phyloP scores from a whole-genome alignment of 2,329 filamentous ascomycete genomes.

The Pseudopithomyces maydicus region DNA sequence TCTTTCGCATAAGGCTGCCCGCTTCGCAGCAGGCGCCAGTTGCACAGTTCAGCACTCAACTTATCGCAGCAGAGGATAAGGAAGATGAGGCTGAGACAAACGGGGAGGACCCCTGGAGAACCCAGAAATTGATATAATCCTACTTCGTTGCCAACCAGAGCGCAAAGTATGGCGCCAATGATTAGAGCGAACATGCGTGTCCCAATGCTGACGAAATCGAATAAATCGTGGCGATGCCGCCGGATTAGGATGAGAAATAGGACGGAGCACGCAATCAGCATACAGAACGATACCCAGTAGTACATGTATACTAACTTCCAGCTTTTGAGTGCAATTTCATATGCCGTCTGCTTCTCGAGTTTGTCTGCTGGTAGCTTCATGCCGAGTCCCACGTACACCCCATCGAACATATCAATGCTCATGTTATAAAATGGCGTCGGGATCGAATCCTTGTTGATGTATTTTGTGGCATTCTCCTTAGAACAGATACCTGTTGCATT shows the following conservation, averaged over 20 bases:
- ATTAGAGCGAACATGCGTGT: constrained; percentile 31
- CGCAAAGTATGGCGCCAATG: constrained; percentile 37
- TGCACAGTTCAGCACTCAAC: constrained; percentile 34
- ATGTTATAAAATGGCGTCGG: constrained; percentile 27
- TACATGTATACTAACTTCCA: constrained; percentile 45
- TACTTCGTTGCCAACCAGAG: constrained; percentile 28
- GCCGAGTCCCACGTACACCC: constrained; percentile 39
- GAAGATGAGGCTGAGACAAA: constrained; percentile 43
- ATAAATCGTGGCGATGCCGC: constrained; percentile 45
- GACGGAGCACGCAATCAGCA: constrained; percentile 43
- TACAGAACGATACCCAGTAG: constrained; percentile 44
- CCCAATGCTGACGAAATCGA: constrained; percentile 46
- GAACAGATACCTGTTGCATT: constrained; percentile 41
- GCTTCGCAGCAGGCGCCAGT: constrained; percentile 34
- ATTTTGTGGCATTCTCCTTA: constrained; percentile 19
- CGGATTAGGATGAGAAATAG: constrained; percentile 48
- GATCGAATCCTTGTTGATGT: constrained; percentile 12
- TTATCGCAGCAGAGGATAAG: constrained; percentile 36
- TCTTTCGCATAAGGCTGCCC: constrained; percentile 38
- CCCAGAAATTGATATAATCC: constrained; percentile 32
- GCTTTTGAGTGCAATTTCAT: constrained; percentile 31
- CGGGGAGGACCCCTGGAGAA: constrained; percentile 41
- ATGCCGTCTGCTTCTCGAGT: constrained; percentile 28
- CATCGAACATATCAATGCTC: constrained; percentile 30
- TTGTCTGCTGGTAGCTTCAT: constrained; percentile 40